Conservation (phyloP, 768 basidiomycete species). For the Termitomyces sp. region DNA sequence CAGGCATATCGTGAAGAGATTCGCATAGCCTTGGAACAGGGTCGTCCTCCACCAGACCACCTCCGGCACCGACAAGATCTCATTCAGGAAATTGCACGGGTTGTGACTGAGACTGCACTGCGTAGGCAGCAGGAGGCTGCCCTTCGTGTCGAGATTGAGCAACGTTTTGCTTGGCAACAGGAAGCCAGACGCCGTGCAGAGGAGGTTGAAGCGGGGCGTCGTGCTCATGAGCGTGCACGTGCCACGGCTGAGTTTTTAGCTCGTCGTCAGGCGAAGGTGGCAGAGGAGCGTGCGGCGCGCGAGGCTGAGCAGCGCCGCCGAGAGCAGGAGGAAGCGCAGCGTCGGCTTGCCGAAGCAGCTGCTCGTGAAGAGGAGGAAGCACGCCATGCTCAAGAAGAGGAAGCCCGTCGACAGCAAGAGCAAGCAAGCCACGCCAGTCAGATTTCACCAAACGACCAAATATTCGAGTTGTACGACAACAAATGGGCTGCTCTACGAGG, state of each 20-base stretch:
- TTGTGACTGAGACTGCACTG: neutral
- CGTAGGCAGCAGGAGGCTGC: constrained; percentile 2
- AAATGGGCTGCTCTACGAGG: constrained; percentile 11
- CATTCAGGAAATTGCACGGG: constrained; percentile 2
- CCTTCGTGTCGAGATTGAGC: neutral
- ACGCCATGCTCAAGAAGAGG: constrained; percentile 2
- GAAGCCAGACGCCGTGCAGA: constrained; percentile 1
- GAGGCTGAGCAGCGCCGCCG: constrained; percentile 2
- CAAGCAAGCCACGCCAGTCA: neutral
- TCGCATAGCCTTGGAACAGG: constrained; percentile 4
- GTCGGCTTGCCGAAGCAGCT: neutral
- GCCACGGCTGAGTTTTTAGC: neutral
- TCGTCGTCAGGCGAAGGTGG: constrained; percentile 2
- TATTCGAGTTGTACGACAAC: constrained; percentile 11
- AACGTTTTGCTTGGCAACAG: neutral
- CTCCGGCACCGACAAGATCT: constrained; percentile 1
- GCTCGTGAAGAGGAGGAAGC: constrained; percentile 6
- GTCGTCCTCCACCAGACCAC: neutral
- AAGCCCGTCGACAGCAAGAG: constrained; percentile 3
- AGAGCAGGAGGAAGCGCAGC: constrained; percentile 2
- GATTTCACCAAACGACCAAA: neutral
- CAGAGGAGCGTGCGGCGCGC: neutral
- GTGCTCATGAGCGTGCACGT: neutral
- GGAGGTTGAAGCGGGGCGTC: neutral
- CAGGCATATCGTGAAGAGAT: constrained; percentile 1